A percentile compares a stretch with the other conserved stretches of the same genome.
These are phyloP conservation scores for Penicillium paneum DNA, from an alignment of 2,329 filamentous ascomycete species.

Conservation along the genomic window DNA sequence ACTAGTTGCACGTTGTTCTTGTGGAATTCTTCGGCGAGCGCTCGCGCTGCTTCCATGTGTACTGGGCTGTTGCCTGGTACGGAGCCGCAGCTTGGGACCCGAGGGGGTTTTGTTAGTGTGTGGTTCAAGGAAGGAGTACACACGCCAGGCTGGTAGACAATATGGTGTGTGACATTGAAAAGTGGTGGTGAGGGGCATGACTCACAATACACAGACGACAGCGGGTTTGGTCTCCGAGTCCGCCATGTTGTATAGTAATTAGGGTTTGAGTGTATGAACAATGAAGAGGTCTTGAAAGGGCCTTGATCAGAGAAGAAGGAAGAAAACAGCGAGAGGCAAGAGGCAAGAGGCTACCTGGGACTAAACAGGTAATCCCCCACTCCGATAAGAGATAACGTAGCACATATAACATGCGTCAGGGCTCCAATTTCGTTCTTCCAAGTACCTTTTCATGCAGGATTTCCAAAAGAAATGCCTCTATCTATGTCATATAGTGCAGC, in stretches of 20 bases:
- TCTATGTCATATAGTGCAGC: background rate
- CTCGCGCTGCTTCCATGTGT: conserved; percentile 74
- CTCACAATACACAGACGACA: conserved; percentile 84
- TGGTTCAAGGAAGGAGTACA: background rate
- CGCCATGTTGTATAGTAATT: background rate
- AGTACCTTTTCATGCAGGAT: background rate
- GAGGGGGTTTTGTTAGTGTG: conserved; percentile 6
- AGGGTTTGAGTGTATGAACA: background rate
- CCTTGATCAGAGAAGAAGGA: background rate
- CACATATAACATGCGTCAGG: background rate
- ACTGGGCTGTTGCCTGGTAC: conserved; percentile 67
- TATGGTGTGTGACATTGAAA: background rate
- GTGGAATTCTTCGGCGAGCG: conserved; percentile 71
- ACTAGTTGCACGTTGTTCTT: conserved; percentile 76
- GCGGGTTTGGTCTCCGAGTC: conserved; percentile 42
- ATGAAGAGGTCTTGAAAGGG: background rate
- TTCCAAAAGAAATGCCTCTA: background rate
- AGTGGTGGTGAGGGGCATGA: conserved; percentile 6
- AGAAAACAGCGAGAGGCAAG: background rate
- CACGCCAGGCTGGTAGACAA: background rate
- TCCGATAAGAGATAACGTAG: conserved; percentile 5
- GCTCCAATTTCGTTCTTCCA: background rate
- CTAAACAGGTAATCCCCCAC: background rate
- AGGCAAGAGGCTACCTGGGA: background rate
- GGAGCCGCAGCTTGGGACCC: conserved; percentile 67